A percentile compares a stretch with the other conserved stretches of the same genome.
Conservation (phyloP, 2,329 filamentous ascomycete genomes). For the Aspergillus sp. region DNA sequence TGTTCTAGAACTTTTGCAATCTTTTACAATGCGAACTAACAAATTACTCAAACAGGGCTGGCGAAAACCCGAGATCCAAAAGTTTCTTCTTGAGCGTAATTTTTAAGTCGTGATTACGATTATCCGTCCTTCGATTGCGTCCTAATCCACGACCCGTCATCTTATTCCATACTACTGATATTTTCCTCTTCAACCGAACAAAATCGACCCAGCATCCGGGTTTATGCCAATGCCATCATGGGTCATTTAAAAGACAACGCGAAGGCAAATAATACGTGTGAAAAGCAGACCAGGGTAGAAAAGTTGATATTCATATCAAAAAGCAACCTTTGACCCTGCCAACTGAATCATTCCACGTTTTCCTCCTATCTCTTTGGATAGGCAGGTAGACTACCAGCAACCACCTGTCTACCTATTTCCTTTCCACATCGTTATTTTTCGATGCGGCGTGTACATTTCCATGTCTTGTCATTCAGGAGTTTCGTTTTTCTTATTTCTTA, state of each 20-base stretch:
- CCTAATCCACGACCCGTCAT: slow-evolving; percentile 11
- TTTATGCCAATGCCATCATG: background rate
- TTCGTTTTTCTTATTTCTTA: slow-evolving; percentile 16
- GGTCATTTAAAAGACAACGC: background rate
- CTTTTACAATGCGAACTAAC: slow-evolving; percentile 13
- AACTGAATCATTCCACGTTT: background rate
- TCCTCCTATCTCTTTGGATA: background rate
- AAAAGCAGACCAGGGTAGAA: background rate
- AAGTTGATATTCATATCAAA: background rate
- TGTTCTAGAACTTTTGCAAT: background rate
- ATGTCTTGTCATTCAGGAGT: slow-evolving; percentile 24
- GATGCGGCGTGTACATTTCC: slow-evolving; percentile 15
- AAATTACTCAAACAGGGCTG: slow-evolving; percentile 42
- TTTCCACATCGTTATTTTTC: slow-evolving; percentile 3
- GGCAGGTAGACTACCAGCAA: no score
- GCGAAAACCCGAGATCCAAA: slow-evolving; percentile 49
- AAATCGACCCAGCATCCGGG: background rate
- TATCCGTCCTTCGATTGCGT: background rate
- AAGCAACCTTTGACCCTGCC: background rate
- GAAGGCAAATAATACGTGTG: background rate
- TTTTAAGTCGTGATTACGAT: slow-evolving; percentile 32
- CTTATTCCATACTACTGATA: background rate
- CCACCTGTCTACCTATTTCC: background rate
- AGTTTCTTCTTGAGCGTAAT: slow-evolving; percentile 49
- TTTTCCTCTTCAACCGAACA: background rate